Base-by-base conservation (phyloP, 495 filamentous ascomycete genomes). In the Aspergillus olivimuriae region DNA sequence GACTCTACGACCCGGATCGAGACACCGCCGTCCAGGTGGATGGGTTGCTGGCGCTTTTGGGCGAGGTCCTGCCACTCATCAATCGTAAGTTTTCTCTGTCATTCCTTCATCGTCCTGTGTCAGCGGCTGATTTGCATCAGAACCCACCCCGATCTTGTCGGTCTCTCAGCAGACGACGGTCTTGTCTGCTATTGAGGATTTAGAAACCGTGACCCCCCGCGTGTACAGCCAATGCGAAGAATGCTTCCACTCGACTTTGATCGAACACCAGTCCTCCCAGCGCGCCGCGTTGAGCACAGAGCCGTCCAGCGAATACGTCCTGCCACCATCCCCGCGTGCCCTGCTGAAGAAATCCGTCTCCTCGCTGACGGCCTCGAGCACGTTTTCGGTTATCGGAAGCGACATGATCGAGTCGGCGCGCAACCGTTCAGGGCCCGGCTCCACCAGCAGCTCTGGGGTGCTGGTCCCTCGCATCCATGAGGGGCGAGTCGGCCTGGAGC, bases 11-110 rank as follows among this genome's bases (percentile, higher is more conserved):
- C 56, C 82, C 83, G 23, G 69, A 76, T 19, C 76, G 84, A 14
- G 85, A 84, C 48, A 80, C 84, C 1, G 84, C 92, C 12, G 83
- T 95, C 17, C 83, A 82, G 44, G 86, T 95, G 34, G 89, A 95
- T 50, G 86, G 86, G 37, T 60, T 95, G 31, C 69, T 95, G n/a
- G 75, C 83, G 41, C 70, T 96, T 30, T 70, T 96, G 3, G 89
- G 89, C 30, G 90, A 96, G 63, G 81, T 82, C 0, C 70, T 88
- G 14, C 73, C 84, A 1, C 89, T 95, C 49, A 70, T 89, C 28
- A 58, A 82, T 60, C 67, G 74, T 84, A 61, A 63, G 76, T 64
- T 19, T 32, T 10, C 16, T n/a, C 21, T 12, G 12, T 39, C 22
- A 16, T 5, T 19, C 7, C n/a, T 22, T 31, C n/a, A n/a, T n/a